Evolutionary conservation across 768 basidiomycete genomes (phyloP).

Genomic region (Leccinum longicurvipes): DNA sequence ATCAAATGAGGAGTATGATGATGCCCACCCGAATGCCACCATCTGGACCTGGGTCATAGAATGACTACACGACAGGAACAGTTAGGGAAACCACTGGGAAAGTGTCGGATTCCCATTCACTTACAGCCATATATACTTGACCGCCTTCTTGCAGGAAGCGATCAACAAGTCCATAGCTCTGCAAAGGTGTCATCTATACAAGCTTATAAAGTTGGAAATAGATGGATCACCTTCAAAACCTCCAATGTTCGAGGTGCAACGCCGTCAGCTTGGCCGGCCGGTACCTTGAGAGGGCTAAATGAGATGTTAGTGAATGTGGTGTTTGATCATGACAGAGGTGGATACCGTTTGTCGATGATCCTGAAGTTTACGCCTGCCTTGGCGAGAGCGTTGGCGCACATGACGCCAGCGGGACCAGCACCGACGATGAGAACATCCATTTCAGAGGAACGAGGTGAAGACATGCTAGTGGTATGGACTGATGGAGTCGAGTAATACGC

Average conservation of each 20-base stretch:
- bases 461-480: slow-evolving; percentile 10
- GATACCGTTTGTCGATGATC: slow-evolving; percentile 41
- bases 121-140: slow-evolving; percentile 65
- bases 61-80: slow-evolving; percentile 46
- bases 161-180: slow-evolving; percentile 77
- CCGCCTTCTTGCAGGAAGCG: slow-evolving; percentile 57
- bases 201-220: background rate
- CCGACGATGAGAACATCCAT: slow-evolving; percentile 44
- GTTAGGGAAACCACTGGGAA: background rate
- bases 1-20: background rate
- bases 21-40: slow-evolving; percentile 57
- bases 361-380: slow-evolving; percentile 35
- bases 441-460: slow-evolving; percentile 19
- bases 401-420: slow-evolving; percentile 41
- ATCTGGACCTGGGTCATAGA: slow-evolving; percentile 63
- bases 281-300: slow-evolving; percentile 15
- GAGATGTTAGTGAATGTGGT: background rate
- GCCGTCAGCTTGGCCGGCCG: slow-evolving; percentile 29
- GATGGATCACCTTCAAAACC: slow-evolving; percentile 41
- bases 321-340: background rate
- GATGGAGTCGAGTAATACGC: background rate
- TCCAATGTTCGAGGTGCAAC: slow-evolving; percentile 33
- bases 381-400: slow-evolving; percentile 43
- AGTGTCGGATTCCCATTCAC: slow-evolving; percentile 15
- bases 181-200: background rate